Percentiles rank a stretch among this genome's conserved stretches.
These are phyloP conservation scores for Neoarthrinium moseri DNA, from an alignment of 2,329 filamentous ascomycete species.

Conservation along the genomic window DNA sequence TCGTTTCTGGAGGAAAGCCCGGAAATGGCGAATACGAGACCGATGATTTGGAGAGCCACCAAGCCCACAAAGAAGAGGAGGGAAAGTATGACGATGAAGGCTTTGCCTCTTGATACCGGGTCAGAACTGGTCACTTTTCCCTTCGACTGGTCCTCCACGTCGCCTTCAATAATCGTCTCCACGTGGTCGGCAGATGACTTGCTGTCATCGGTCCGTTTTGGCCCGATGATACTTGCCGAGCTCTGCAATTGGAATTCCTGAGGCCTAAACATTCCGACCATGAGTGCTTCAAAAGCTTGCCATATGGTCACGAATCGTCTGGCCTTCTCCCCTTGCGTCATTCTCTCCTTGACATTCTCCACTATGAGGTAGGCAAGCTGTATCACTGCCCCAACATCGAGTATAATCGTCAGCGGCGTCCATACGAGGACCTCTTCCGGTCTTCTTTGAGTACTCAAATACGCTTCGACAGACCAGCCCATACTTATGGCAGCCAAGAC, in stretches of 20 bases:
- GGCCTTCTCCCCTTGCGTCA: background rate
- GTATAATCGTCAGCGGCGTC: conserved; percentile 14
- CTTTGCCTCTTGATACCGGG: conserved; percentile 5
- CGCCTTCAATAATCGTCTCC: background rate
- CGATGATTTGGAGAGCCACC: conserved; percentile 12
- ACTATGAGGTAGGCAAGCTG: conserved; percentile 15
- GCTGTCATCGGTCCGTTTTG: background rate
- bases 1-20: background rate
- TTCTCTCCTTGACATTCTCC: conserved; percentile 3
- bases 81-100: conserved; percentile 12
- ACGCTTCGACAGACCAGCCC: conserved; percentile 14
- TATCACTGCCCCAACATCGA: conserved; percentile 16
- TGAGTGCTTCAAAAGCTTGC: background rate
- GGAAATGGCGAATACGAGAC: conserved; percentile 9
- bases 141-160: background rate
- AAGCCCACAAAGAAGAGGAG: conserved; percentile 10
- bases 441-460: conserved; percentile 12
- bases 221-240: no score
- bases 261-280: background rate
- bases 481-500: conserved; percentile 14
- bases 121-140: background rate
- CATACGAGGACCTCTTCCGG: conserved; percentile 14
- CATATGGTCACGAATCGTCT: background rate
- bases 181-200: background rate
- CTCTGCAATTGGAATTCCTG: no score